A percentile compares a stretch with the other conserved stretches of the same genome.
phyloP scores from a whole-genome alignment of 2,329 filamentous ascomycete genomes.

The Emmonsia crescens region DNA sequence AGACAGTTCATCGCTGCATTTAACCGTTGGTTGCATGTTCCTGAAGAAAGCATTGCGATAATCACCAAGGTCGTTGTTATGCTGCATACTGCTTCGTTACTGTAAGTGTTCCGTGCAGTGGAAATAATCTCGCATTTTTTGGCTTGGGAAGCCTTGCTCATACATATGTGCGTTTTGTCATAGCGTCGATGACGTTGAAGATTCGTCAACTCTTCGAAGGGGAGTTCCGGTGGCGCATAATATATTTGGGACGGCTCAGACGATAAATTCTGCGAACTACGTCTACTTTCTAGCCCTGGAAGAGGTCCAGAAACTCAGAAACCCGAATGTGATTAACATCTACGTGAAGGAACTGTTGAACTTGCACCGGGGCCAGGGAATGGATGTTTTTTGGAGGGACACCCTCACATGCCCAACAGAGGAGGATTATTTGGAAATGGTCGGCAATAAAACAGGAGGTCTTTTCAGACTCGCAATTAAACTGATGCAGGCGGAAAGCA shows the following conservation, averaged over 20 bases:
- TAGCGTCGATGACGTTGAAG: constrained; percentile 37
- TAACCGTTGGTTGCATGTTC: constrained; percentile 29
- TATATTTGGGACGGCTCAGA: constrained; percentile 35
- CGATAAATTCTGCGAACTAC: constrained; percentile 39
- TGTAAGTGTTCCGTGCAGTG: constrained; percentile 19
- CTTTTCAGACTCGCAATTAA: constrained; percentile 29
- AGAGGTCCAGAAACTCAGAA: constrained; percentile 23
- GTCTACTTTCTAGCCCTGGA: constrained; percentile 30
- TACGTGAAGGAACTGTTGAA: constrained; percentile 29
- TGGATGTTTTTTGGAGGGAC: constrained; percentile 32
- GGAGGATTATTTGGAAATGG: constrained; percentile 33
- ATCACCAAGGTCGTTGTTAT: constrained; percentile 27
- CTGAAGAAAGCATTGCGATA: constrained; percentile 20
- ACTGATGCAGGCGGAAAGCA: constrained; percentile 27
- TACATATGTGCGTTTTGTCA: not conserved
- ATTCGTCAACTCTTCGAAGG: constrained; percentile 31
- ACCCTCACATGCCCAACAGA: constrained; percentile 27
- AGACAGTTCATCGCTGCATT: constrained; percentile 28
- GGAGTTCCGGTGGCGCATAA: constrained; percentile 34
- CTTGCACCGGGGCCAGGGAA: constrained; percentile 31
- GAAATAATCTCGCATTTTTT: not conserved
- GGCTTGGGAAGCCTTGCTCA: not conserved
- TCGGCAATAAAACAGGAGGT: constrained; percentile 32
- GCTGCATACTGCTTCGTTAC: constrained; percentile 31
- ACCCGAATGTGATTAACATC: constrained; percentile 24